phyloP scores from a whole-genome alignment of 2,329 filamentous ascomycete genomes.

The Claviceps sp. region DNA sequence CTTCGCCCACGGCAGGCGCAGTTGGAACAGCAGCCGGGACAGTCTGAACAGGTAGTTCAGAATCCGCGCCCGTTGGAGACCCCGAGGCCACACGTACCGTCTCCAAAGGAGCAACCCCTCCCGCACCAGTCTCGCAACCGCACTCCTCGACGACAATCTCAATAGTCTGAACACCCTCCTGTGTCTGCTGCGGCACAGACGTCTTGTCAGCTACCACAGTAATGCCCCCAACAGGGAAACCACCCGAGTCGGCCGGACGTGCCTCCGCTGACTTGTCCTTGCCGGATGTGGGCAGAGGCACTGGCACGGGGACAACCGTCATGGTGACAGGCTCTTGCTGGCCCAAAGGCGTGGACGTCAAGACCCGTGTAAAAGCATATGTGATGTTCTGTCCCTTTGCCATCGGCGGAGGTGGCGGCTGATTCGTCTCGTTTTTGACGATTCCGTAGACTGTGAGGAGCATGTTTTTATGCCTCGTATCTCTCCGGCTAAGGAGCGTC shows the following conservation, averaged over 20 bases:
- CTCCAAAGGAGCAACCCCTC: background rate
- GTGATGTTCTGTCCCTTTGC: slow-evolving; percentile 10
- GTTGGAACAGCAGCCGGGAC: too few species aligned
- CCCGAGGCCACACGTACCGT: too few species aligned
- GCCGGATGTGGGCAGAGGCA: background rate
- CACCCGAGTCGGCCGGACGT: too few species aligned
- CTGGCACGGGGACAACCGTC: slow-evolving; percentile 1
- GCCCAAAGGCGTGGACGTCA: background rate
- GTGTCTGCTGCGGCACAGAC: too few species aligned
- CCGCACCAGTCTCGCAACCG: slow-evolving; percentile 6
- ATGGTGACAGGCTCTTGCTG: background rate
- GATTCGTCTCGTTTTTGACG: slow-evolving; percentile 15
- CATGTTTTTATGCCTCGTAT: slow-evolving; percentile 14
- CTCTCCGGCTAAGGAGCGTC: slow-evolving; percentile 10
- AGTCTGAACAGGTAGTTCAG: too few species aligned
- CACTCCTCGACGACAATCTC: slow-evolving; percentile 16
- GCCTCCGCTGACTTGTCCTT: too few species aligned
- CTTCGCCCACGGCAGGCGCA: too few species aligned
- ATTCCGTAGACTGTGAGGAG: slow-evolving; percentile 32
- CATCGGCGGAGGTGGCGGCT: slow-evolving; percentile 22
- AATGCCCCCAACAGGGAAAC: background rate
- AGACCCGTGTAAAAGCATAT: background rate
- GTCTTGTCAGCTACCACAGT: too few species aligned
- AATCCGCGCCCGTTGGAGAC: too few species aligned
- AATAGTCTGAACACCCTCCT: background rate